Evolutionary conservation across 1,284 basidiomycete genomes (phyloP).

Genomic region (Mycena sp.): DNA sequence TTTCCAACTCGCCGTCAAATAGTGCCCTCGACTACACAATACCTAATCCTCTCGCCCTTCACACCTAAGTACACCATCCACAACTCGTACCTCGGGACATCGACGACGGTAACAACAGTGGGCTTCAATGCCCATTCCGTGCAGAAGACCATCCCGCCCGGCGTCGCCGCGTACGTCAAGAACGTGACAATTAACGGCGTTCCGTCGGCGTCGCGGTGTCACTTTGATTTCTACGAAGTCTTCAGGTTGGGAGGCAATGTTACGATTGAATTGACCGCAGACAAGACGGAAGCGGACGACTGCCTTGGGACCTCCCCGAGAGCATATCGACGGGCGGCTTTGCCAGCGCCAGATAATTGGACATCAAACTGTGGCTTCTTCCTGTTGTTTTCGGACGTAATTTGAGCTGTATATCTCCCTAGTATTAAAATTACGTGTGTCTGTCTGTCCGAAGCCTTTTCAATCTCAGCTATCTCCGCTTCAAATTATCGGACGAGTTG

Average conservation of each 20-base stretch:
- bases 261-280: conserved; percentile 66
- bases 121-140: conserved; percentile 58
- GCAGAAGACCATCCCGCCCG: conserved; percentile 53
- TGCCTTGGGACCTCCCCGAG: conserved; percentile 65
- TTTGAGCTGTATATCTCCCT: neutral
- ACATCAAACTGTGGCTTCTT: neutral
- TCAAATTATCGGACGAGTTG: too few relatives aligned
- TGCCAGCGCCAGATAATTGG: conserved; percentile 46
- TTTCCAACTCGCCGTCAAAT: neutral
- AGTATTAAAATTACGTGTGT: too few relatives aligned
- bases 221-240: conserved; percentile 75
- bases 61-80: conserved; percentile 64
- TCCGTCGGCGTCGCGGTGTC: conserved; percentile 58
- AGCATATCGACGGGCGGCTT: conserved; percentile 74
- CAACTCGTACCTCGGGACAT: conserved; percentile 60
- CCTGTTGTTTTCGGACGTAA: neutral
- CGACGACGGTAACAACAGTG: conserved; percentile 58
- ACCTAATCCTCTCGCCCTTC: conserved; percentile 63
- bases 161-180: conserved; percentile 59
- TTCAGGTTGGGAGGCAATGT: conserved; percentile 70
- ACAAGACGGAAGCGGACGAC: conserved; percentile 59
- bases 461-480: too few relatives aligned
- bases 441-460: too few relatives aligned
- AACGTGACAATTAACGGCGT: conserved; percentile 60
- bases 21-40: conserved; percentile 65